Evolutionary conservation across 345 rosid species (phyloP), one percentile per base, ranked within the genome.

Genomic region (Cardiospermum halicacabum): DNA sequence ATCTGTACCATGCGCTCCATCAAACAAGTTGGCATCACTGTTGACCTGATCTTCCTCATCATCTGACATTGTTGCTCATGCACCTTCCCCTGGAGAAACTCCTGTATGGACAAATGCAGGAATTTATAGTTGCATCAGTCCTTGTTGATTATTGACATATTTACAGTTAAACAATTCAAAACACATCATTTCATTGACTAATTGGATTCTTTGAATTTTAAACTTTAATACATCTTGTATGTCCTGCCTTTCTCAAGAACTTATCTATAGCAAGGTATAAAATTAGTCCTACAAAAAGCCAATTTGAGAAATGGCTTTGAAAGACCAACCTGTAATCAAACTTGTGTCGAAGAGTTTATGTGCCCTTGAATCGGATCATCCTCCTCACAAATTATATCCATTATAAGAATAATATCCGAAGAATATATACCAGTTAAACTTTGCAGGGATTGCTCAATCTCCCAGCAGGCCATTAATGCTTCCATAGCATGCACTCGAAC

Each of bases 401-500:
- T n/a, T n/a, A n/a, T n/a, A n/a, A 30, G 11, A 53, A 16, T 25
- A 53, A 40, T 5, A 27, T 24, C 27, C 28, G 18, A 53, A 47
- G 9, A 64, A 32, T 59, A 22, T 9, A 7, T 43, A 89, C 97
- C 97, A 65, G 97, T 91, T 76, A 94, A 81, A 81, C 99, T 87
- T 72, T 95, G 99, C 36, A 95, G 79, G 57, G 96, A 87, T 76
- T 95, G 97, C 80, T 95, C 97, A 50, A 95, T 85, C 77, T 91
- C 97, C 99, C 99, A 94, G 75, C 99, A 94, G 49, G 99, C 97
- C 97, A 94, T 91, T 30, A 91, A 97, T 11, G 99, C 99, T 78
- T 94, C 99, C 99, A 94, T 94, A 4, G 97, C 97, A 75, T 94
- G 99, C 64, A 94, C 97, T 56, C 99, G 87, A 11, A 94, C 99